A percentile compares a stretch with the other conserved stretches of the same genome.
phyloP scores from a whole-genome alignment of 331 rosid genomes.

The Malus hybrid region DNA sequence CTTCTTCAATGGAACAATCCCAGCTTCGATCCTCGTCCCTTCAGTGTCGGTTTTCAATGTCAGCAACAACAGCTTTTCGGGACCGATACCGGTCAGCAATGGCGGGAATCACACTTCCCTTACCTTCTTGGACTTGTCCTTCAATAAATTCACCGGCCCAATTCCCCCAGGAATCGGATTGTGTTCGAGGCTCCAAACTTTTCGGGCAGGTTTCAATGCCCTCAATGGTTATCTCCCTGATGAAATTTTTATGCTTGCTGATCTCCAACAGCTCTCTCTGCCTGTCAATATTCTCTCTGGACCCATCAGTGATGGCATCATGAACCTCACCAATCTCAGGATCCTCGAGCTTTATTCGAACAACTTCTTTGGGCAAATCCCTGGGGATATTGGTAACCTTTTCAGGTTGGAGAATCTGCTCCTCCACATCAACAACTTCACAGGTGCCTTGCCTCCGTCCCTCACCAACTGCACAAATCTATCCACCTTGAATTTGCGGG shows the following conservation, averaged over 20 bases:
- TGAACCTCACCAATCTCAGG: slow-evolving; percentile 43
- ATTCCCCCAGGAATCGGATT: slow-evolving; percentile 49
- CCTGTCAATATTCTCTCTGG: slow-evolving; percentile 56
- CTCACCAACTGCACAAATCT: slow-evolving; percentile 61
- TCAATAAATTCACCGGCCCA: slow-evolving; percentile 37
- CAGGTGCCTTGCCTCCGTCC: slow-evolving; percentile 60
- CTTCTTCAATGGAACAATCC: slow-evolving; percentile 43
- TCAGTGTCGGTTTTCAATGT: slow-evolving; percentile 52
- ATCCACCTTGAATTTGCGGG: slow-evolving; percentile 60
- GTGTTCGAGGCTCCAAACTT: slow-evolving; percentile 54
- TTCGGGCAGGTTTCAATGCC: slow-evolving; percentile 65
- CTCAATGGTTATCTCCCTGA: slow-evolving; percentile 54
- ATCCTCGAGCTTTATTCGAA: slow-evolving; percentile 74
- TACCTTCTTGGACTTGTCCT: slow-evolving; percentile 54
- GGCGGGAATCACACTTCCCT: slow-evolving; percentile 25
- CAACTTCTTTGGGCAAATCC: slow-evolving; percentile 44
- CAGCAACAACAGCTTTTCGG: slow-evolving; percentile 65
- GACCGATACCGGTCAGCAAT: slow-evolving; percentile 36
- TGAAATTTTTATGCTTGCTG: slow-evolving; percentile 40
- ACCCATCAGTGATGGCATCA: slow-evolving; percentile 37
- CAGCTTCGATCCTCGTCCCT: slow-evolving; percentile 34
- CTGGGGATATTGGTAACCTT: slow-evolving; percentile 54
- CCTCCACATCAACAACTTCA: slow-evolving; percentile 70
- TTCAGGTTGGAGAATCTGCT: slow-evolving; percentile 44
- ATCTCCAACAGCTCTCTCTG: slow-evolving; percentile 50